Base-by-base conservation (phyloP, 2,329 filamentous ascomycete genomes). In the Pseudogymnoascus sp. region DNA sequence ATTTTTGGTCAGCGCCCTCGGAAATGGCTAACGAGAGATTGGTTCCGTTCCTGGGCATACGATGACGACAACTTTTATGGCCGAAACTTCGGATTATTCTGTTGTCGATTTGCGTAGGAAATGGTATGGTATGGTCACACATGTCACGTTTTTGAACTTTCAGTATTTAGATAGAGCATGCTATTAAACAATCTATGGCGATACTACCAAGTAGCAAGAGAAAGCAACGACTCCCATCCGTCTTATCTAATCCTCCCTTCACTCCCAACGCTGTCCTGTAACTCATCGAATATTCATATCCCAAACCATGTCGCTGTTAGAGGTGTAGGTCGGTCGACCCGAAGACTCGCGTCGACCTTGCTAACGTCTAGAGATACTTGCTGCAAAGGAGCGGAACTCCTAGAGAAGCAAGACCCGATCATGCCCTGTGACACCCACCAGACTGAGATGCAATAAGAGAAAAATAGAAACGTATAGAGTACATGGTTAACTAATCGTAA, bases 401-500 rank as follows among this genome's bases (percentile, higher is more conserved):
- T 33, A 5, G 28, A 33, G 28, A 33, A 55, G 49, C 30, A 60
- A 52, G 60, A 59, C 62, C 33, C 60, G 62, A 45, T 49, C 60
- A 52, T 61, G 60, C 23, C 41, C 28, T 42, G 52, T 52, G 39
- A 35, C 38, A 36, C 58, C 60, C 42, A 61, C 38, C 30, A 39
- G 60, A 61, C 49, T 62, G 39, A 60, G 60, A 59, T 61, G 60
- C 52, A 63, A 36, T 49, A 30, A 61, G 41, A 64, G 67, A 66
- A 63, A 63, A 69, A 63, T 68, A 72, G 60, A 70, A 55, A 55
- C 5, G 25, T 55, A 55, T 55, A 64, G 72, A 72, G 69, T 67
- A 38, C 28, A 33, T 58, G 14, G 30, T 62, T 23, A 67, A 77
- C 84, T 92, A 97, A 79, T 96, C 91, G 77, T 97, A 97, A 75